phyloP scores from a whole-genome alignment of 1,139 yeast genomes.

The Lodderomyces jiufengensis region DNA sequence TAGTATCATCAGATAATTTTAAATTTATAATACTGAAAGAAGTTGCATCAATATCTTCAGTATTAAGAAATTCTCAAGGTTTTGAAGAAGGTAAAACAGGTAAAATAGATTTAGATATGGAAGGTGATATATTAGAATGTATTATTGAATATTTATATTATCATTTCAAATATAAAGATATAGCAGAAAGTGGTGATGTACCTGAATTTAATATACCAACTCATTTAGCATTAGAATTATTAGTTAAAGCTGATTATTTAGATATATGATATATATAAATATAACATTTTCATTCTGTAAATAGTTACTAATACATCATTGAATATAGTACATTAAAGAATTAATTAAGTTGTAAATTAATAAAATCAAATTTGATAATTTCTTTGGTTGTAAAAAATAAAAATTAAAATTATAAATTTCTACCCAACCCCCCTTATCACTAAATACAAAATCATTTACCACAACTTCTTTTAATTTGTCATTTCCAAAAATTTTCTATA shows the following conservation, averaged over 20 bases:
- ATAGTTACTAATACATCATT: no score
- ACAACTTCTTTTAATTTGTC: no score
- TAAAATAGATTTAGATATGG: slow-evolving; percentile 56
- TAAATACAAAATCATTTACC: no score
- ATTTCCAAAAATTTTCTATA: no score
- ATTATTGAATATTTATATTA: slow-evolving; percentile 85
- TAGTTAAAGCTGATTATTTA: slow-evolving; percentile 88
- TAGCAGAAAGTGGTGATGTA: slow-evolving; percentile 50
- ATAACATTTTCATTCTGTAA: no score
- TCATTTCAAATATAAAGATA: slow-evolving; percentile 62
- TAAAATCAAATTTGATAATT: no score
- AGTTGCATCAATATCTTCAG: slow-evolving; percentile 82
- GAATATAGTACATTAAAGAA: no score
- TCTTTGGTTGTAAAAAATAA: no score
- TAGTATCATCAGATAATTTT: slow-evolving; percentile 74
- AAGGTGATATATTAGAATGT: slow-evolving; percentile 70
- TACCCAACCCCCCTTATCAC: no score
- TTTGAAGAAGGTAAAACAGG: slow-evolving; percentile 53
- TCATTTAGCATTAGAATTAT: slow-evolving; percentile 83
- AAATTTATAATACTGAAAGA: slow-evolving; percentile 64
- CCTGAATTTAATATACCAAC: slow-evolving; percentile 93
- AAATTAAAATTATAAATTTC: no score
- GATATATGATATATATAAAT: slow-evolving; percentile 49
- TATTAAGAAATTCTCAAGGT: slow-evolving; percentile 66
- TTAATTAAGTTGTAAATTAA: no score